Evolutionary conservation across 345 rosid species (phyloP).

Genomic region (Lepidium aucheri): DNA sequence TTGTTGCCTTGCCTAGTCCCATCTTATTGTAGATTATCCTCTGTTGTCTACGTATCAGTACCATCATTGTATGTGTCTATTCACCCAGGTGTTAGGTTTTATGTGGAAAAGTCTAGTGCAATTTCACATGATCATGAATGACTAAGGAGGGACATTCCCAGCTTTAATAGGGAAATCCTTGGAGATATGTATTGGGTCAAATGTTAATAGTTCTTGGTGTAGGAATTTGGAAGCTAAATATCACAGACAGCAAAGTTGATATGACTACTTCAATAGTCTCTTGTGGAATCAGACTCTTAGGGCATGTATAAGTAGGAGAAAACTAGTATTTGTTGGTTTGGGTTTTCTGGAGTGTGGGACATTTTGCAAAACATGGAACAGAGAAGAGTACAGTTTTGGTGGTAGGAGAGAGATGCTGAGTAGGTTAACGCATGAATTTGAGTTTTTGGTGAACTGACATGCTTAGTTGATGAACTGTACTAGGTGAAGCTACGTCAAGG

Average conservation of each 20-base stretch:
- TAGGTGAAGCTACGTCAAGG: slow-evolving; percentile 67
- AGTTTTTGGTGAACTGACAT: neutral
- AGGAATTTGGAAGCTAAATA: neutral
- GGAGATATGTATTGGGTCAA: neutral
- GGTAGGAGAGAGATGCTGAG: neutral
- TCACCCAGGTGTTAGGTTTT: neutral
- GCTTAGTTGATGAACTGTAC: neutral
- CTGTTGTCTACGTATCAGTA: neutral
- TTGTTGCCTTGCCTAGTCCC: neutral
- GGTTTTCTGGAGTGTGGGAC: neutral
- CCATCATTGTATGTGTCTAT: neutral
- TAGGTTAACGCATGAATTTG: neutral
- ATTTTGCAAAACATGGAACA: neutral
- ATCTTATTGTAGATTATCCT: neutral
- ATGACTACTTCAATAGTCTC: neutral
- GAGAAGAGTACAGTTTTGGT: neutral
- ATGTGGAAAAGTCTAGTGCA: neutral
- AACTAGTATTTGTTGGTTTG: neutral
- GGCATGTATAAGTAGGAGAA: neutral
- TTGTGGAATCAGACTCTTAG: neutral
- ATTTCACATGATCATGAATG: neutral
- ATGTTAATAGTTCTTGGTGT: neutral
- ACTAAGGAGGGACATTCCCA: neutral
- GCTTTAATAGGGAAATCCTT: neutral
- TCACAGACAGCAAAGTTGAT: neutral